Base-by-base conservation (phyloP, 345 rosid genomes). In the Odontarrhena argentea region DNA sequence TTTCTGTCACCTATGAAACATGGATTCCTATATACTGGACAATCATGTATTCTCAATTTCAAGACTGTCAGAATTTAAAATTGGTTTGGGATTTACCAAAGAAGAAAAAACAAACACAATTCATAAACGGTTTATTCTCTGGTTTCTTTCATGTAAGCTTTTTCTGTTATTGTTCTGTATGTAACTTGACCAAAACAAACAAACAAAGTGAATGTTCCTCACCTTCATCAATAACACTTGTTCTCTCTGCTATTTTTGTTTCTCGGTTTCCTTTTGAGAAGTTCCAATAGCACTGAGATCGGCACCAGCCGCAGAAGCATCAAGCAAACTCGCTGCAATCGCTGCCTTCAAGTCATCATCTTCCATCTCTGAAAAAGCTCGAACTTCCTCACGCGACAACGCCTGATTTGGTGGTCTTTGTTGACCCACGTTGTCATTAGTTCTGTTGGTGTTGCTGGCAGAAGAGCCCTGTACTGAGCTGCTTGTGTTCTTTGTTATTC, bases 241-340 rank as follows among this genome's bases (percentile, higher is more conserved):
- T 34, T 50, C 65, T 77, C 44, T 73, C 32, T 25, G 49, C 55
- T 68, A 71, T 53, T 55, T 24, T 48, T 78, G 66, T 76, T 63
- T 35, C 60, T 55, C 74, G 9, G 46, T 46, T 38, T 76, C 80
- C 22, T 14, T 74, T 67, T 70, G 50, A n/a, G 79, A 71, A 50
- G 69, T 59, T 35, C 63, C 68, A 58, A 67, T 59, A 30, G 69
- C 78, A 35, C 79, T 85, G 9, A 68, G 74, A 22, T 57, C 68
- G 32, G 74, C 74, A 7, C 60, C 41, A 44, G 84, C 77, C 4
- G 79, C 84, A 52, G 85, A 73, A 61, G 86, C 67, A 76, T 87
- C 91, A 85, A 89, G 73, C 83, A 88, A 67, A 83, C 97, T 91
- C 22, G 95, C 96, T 69, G 97, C 96, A 58, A 86, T 88, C 5